A percentile compares a stretch with the other conserved stretches of the same genome.
Conservation (phyloP, 768 basidiomycete species). For the Amanita subjunquillea region DNA sequence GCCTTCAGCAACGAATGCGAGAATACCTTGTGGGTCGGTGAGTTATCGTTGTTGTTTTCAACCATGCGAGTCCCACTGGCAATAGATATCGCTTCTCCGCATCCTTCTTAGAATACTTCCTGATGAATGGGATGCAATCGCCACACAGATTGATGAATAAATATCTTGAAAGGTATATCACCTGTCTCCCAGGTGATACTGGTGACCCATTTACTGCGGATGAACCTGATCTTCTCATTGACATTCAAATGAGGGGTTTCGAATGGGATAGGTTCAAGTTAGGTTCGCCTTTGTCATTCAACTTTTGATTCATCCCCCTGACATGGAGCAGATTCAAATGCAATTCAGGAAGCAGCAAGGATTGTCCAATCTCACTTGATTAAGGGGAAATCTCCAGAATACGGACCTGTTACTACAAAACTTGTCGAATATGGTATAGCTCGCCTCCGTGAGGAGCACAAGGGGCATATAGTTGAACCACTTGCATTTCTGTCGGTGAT, state of each 20-base stretch:
- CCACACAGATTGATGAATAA: slow-evolving; percentile 10
- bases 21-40: slow-evolving; percentile 9
- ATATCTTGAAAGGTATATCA: slow-evolving; percentile 1
- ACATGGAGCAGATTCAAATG: too few species aligned
- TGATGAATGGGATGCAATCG: slow-evolving; percentile 12
- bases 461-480: slow-evolving; percentile 11
- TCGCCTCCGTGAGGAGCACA: slow-evolving; percentile 6
- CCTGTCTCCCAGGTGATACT: slow-evolving; percentile 1
- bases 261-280: too few species aligned
- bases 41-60: slow-evolving; percentile 4
- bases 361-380: too few species aligned
- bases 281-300: too few species aligned
- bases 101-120: slow-evolving; percentile 12
- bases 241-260: too few species aligned
- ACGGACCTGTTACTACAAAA: too few species aligned
- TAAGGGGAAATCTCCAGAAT: too few species aligned
- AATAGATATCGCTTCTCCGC: neutral
- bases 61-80: slow-evolving; percentile 5
- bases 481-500: slow-evolving; percentile 11
- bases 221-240: slow-evolving; percentile 2
- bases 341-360: too few species aligned
- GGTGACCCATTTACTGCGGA: slow-evolving; percentile 2
- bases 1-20: slow-evolving; percentile 6
- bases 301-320: too few species aligned
- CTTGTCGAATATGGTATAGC: too few species aligned